A percentile compares a stretch with the other conserved stretches of the same genome.
phyloP scores from a whole-genome alignment of 2,329 filamentous ascomycete genomes.

The Pyricularia sp. region DNA sequence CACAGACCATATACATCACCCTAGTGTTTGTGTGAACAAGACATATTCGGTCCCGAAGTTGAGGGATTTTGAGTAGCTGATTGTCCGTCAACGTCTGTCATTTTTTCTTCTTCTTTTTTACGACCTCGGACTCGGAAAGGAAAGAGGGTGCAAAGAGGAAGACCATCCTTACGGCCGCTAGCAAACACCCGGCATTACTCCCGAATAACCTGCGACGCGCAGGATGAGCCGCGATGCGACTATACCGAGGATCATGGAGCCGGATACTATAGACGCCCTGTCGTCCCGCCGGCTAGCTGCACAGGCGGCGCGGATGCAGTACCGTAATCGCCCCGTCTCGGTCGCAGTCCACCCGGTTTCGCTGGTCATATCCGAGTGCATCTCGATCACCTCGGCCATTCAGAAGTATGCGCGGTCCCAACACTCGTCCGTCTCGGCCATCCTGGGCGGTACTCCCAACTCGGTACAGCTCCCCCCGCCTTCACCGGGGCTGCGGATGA shows the following conservation, averaged over 20 bases:
- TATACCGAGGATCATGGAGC: conserved; percentile 14
- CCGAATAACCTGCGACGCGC: conserved; percentile 1
- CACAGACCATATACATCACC: background rate
- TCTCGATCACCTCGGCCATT: conserved; percentile 94
- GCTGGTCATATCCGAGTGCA: conserved; percentile 95
- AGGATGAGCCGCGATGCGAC: conserved; percentile 24
- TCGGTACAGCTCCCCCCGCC: conserved; percentile 37
- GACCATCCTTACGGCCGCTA: background rate
- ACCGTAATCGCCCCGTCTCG: conserved; percentile 50
- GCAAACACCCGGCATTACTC: background rate
- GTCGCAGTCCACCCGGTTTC: conserved; percentile 85
- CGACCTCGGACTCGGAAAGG: background rate
- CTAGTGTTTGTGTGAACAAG: background rate
- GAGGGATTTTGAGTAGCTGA: background rate
- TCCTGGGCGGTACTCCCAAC: conserved; percentile 65
- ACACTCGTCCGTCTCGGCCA: conserved; percentile 90
- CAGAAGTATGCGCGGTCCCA: conserved; percentile 94
- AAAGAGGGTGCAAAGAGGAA: background rate
- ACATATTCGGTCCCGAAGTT: background rate
- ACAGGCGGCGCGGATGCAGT: conserved; percentile 36
- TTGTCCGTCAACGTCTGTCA: background rate
- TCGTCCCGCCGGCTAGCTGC: conserved; percentile 13
- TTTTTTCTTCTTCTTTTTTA: too few species aligned
- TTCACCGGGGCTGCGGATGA: conserved; percentile 3
- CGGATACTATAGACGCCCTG: conserved; percentile 5